Conservation (phyloP, 805 yeast species). For the Metschnikowia baotianmanensis region DNA sequence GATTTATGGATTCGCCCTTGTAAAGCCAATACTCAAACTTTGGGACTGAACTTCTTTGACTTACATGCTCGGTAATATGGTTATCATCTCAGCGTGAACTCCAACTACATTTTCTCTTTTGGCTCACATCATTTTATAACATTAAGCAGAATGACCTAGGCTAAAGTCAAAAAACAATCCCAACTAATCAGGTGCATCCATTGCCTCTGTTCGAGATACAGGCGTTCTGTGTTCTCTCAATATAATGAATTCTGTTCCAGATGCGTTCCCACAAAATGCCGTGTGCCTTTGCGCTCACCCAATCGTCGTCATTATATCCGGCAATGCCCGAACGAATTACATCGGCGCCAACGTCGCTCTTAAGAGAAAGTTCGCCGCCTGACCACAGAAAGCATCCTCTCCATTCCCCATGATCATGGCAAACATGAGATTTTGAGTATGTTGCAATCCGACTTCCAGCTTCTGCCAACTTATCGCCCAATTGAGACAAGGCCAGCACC, state of each 20-base stretch:
- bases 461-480: neutral
- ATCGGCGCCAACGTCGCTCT: neutral
- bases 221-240: neutral
- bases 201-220: constrained; percentile 6
- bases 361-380: neutral
- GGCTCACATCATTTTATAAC: neutral
- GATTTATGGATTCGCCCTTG: no score
- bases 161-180: neutral
- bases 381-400: constrained; percentile 10
- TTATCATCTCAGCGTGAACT: no score
- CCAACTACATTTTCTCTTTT: no score
- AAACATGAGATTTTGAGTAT: neutral
- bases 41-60: no score
- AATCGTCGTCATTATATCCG: neutral
- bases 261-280: neutral
- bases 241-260: neutral
- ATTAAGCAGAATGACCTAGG: neutral
- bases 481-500: constrained; percentile 2
- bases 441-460: neutral
- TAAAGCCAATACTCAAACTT: no score
- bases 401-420: neutral
- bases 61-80: no score
- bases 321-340: neutral
- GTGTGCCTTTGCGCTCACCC: constrained; percentile 5
- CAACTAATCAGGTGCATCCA: neutral